A percentile compares a stretch with the other conserved stretches of the same genome.
Conservation (phyloP, 306 rosid genomes). For the Rubus parviflorus region DNA sequence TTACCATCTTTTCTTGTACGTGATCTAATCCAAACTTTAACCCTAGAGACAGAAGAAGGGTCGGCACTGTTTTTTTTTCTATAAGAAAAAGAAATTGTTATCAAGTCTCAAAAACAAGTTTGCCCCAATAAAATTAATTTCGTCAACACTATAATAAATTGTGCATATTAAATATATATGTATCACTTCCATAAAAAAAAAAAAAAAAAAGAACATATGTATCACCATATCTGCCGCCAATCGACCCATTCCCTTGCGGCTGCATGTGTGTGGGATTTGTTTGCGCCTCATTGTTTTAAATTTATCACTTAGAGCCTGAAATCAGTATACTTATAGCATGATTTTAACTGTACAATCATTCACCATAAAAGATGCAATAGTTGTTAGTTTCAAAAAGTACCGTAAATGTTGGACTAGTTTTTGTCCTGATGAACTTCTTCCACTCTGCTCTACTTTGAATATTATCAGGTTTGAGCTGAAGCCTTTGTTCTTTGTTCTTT, state of each 20-base stretch:
- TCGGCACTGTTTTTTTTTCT: background rate
- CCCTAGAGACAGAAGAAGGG: background rate
- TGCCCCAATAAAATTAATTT: too few relatives aligned
- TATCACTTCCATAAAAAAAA: too few relatives aligned
- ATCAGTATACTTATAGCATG: background rate
- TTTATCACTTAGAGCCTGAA: slow-evolving; percentile 12
- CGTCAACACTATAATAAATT: too few relatives aligned
- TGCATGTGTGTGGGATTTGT: slow-evolving; percentile 9
- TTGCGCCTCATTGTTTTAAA: background rate
- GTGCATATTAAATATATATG: too few relatives aligned
- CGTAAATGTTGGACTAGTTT: background rate
- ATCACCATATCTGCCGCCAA: slow-evolving; percentile 1
- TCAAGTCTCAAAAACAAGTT: too few relatives aligned
- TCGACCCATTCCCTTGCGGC: slow-evolving; percentile 14
- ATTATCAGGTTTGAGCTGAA: background rate
- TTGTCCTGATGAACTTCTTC: background rate
- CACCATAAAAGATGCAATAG: background rate
- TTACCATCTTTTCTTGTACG: background rate
- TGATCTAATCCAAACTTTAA: slow-evolving; percentile 7
- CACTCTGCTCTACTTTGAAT: background rate
- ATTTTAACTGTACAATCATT: too few relatives aligned
- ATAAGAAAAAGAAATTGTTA: too few relatives aligned
- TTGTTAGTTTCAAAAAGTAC: background rate
- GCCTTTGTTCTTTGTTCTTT: background rate
- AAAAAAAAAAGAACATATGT: too few relatives aligned